Base-by-base conservation (phyloP, 805 yeast genomes). In the Candida ficus region DNA sequence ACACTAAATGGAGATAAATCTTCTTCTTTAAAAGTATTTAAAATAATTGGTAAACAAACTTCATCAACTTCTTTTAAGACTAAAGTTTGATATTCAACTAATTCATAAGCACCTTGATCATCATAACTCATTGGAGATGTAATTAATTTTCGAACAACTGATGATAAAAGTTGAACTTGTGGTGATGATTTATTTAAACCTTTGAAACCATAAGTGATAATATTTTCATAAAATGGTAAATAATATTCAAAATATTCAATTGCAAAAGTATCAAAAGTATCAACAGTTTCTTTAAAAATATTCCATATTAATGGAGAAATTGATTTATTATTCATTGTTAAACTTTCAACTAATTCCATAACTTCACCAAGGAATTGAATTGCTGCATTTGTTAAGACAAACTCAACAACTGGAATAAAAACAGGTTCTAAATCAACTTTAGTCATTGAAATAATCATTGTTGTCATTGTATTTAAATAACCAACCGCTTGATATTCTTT, bases 401-500 rank as follows among this genome's bases (percentile, higher is more conserved):
- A 77, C 46, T 72, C 70, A 17, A 82, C 72, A 23, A 76, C 75
- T 1, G 87, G 84, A 12, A 68, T 56, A 45, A 83, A 71, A 6
- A 73, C 72, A 27, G 70, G 70, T 43, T 78, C 75, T 39, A 83
- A 62, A 40, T 69, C 68, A 7, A 68, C 78, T 28, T 67, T 66
- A 4, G 79, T 76, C 78, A 83, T 82, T 1, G 87, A 75, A 48
- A 80, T 66, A 7, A 81, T 68, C 67, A 85, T 83, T 0, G 91
- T 82, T 14, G 81, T 73, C 75, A 85, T 75, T 6, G 90, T 83
- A 52, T 78, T 79, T 41, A 84, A 57, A 29, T 82, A 64, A 2
- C 88, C 87, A 37, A 76, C 68, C 0, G 81, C 85, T 40, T 85
- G 86, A 52, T 75, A 70, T 42, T 81, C 82, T 54, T 81, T 82